Percentiles rank a stretch among this genome's conserved stretches.
Evolutionary conservation across 257 asterid genomes (phyloP).

Genomic region (Cynanchum wilfordii): DNA sequence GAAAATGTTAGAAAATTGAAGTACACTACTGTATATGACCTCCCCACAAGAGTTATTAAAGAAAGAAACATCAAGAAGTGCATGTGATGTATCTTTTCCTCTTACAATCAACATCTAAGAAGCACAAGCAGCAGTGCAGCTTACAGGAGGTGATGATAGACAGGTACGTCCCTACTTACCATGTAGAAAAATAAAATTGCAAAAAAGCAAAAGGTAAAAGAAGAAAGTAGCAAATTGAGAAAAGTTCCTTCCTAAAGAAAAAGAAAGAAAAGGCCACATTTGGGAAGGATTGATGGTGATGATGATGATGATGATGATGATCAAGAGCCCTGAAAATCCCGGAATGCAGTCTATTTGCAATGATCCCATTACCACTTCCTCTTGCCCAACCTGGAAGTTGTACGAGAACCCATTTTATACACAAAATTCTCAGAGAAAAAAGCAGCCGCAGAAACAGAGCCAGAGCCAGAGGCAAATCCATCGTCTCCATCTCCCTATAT

Average conservation of each 20-base stretch:
- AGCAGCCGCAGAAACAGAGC: constrained; percentile 6
- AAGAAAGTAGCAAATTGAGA: constrained; percentile 3
- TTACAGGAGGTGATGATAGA: constrained; percentile 3
- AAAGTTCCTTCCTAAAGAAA: constrained; percentile 3
- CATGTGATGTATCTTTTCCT: constrained; percentile 28
- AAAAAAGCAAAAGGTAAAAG: constrained; percentile 34
- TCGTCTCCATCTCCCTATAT: constrained; percentile 65
- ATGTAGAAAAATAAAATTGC: constrained; percentile 19
- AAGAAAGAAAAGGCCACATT: not conserved
- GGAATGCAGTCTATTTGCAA: constrained; percentile 20
- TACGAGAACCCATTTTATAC: constrained; percentile 77
- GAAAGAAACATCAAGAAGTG: constrained; percentile 8
- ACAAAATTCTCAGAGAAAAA: constrained; percentile 13
- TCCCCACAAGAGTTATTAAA: constrained; percentile 23
- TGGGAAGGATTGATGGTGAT: constrained; percentile 31
- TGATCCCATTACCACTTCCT: constrained; percentile 25
- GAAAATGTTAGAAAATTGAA: no score
- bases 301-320: constrained; percentile 60
- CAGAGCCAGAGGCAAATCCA: constrained; percentile 49
- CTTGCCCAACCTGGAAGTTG: constrained; percentile 65
- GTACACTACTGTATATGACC: constrained; percentile 11
- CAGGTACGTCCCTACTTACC: constrained; percentile 35
- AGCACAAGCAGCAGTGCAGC: constrained; percentile 12
- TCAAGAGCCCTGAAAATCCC: constrained; percentile 39
- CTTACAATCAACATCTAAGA: constrained; percentile 19